Evolutionary conservation across 2,329 filamentous ascomycete species (phyloP).

Genomic region (Cadophora luteo-olivacea): DNA sequence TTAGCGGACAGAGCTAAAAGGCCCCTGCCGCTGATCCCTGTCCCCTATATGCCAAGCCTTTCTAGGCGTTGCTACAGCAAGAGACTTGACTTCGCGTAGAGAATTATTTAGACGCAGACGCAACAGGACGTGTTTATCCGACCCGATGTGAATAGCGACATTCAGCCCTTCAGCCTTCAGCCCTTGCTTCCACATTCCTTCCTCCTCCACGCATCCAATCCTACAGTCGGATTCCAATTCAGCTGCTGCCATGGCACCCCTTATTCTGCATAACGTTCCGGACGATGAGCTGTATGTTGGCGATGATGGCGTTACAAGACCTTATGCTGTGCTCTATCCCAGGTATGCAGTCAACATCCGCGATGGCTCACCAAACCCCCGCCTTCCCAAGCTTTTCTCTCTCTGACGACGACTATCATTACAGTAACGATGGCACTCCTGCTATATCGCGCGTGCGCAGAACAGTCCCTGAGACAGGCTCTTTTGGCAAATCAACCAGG

Average conservation of each 20-base stretch:
- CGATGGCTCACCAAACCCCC: conserved; percentile 15
- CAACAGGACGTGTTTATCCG: conserved; percentile 13
- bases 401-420: conserved; percentile 29
- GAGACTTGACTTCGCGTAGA: conserved; percentile 25
- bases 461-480: conserved; percentile 64
- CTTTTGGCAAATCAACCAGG: conserved; percentile 71
- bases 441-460: conserved; percentile 57
- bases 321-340: conserved; percentile 71
- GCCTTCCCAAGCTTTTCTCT: conserved; percentile 7
- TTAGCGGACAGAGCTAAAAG: conserved; percentile 16
- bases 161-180: neutral
- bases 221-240: conserved; percentile 13
- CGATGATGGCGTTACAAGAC: conserved; percentile 68
- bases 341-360: conserved; percentile 54
- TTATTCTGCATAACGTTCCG: conserved; percentile 72
- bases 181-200: conserved; percentile 11
- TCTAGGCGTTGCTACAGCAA: conserved; percentile 12
- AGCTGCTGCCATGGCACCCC: conserved; percentile 59
- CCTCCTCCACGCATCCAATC: neutral
- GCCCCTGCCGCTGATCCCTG: conserved; percentile 8
- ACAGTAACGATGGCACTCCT: conserved; percentile 60
- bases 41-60: neutral
- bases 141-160: conserved; percentile 3
- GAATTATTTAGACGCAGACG: conserved; percentile 2
- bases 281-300: conserved; percentile 72